Evolutionary conservation across 2,329 filamentous ascomycete genomes (phyloP), one percentile per base, ranked within the genome.

Genomic region (Monilinia polystroma): DNA sequence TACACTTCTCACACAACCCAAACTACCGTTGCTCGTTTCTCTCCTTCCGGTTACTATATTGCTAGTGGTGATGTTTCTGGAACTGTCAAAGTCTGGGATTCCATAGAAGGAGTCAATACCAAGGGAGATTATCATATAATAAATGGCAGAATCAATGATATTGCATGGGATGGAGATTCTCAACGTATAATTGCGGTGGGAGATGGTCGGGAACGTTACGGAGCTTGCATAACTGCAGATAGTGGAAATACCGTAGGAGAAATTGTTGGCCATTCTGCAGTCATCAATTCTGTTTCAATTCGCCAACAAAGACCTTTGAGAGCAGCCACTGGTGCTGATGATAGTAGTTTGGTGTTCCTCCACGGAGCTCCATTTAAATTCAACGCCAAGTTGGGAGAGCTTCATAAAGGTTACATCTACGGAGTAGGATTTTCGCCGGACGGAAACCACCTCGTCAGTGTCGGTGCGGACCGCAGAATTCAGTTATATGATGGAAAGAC

Each of bases 401-500:
- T 92, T 75, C 95, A 99, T 78, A 90, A 89, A 75, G 92, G 93
- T 69, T 98, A 96, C 77, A 88, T 98, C 23, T 91, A 94, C 74
- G 93, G 90, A 38, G 87, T 93, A 5, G 91, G 88, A 2, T 99
- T 97, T 78, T 94, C 92, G 38, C 94, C 94, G 0, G 93, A 98
- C 76, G 95, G 95, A 57, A 87, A 83, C 52, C 82, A 83, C 49
- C 81, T 99, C 69, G 91, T 95, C 45, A 97, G 90, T 63, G 94
- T 97, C 2, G 94, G 95, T 49, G 92, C 91, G n/a, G 95, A 99
- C 79, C 89, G 89, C 77, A 87, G 87, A 76, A 97, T 99, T 71
- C 96, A 95, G 83, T 82, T 99, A 12, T 99, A 97, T 77, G 93
- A 99, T 77, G 95, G 94, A 69, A 97, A 96, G 84, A 97, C 93